Percentiles rank a stretch among this genome's conserved stretches.
Evolutionary conservation across 257 asterid species (phyloP).

Genomic region (Solanum phureja): DNA sequence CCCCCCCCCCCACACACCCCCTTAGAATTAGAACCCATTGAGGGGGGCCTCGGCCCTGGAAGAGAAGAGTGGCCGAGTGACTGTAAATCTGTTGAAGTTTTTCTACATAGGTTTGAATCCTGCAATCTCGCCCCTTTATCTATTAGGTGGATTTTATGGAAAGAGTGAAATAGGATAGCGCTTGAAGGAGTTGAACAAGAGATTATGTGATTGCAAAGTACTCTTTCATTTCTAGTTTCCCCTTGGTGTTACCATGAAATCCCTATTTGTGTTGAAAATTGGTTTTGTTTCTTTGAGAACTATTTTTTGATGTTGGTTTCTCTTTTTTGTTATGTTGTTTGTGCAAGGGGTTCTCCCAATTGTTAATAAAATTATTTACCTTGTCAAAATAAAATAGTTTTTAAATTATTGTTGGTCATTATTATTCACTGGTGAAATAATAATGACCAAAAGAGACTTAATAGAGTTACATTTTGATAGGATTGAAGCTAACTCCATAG

Average conservation of each 20-base stretch:
- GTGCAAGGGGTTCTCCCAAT: background rate
- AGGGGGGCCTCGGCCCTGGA: no score
- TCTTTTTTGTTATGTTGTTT: background rate
- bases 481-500: background rate
- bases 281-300: background rate
- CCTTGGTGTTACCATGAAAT: background rate
- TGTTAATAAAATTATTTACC: background rate
- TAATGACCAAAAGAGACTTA: background rate
- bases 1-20: background rate
- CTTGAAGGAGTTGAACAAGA: background rate
- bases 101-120: background rate
- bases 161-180: background rate
- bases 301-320: background rate
- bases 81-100: background rate
- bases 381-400: background rate
- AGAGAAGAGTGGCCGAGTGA: background rate
- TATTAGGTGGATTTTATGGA: background rate
- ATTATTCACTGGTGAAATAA: background rate
- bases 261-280: background rate
- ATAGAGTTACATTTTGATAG: background rate
- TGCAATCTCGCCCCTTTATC: background rate
- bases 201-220: background rate
- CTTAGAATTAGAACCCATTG: no score
- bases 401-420: background rate
- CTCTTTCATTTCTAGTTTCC: background rate